Conservation (phyloP, 2,329 filamentous ascomycete genomes). For the Diaporthe batatas region DNA sequence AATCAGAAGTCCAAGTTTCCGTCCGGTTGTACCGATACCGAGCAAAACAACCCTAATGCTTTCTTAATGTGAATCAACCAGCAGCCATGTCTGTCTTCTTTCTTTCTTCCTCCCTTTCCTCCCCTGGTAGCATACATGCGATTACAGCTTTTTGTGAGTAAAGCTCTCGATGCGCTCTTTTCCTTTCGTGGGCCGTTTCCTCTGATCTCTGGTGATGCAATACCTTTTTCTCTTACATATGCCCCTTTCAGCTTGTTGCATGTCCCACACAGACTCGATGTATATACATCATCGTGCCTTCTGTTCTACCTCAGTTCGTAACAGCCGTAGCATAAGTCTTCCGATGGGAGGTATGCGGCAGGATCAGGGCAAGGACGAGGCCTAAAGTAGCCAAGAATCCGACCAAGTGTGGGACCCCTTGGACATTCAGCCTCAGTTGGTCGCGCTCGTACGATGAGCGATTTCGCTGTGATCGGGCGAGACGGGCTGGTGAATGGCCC, state of each 20-base stretch:
- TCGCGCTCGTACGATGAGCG: no score
- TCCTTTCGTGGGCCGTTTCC: not conserved
- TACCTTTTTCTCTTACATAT: constrained; percentile 33
- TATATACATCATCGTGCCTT: constrained; percentile 10
- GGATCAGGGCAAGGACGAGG: not conserved
- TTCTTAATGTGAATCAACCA: constrained; percentile 34
- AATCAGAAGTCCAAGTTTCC: constrained; percentile 38
- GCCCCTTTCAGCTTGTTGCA: not conserved
- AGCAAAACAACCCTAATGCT: constrained; percentile 31
- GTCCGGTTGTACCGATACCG: constrained; percentile 31
- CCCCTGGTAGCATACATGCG: constrained; percentile 32
- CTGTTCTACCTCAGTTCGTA: not conserved
- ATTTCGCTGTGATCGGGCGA: not conserved
- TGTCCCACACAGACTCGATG: constrained; percentile 15
- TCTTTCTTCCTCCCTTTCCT: not conserved
- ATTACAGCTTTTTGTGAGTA: constrained; percentile 22
- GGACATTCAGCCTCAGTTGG: not conserved
- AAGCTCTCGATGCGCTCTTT: constrained; percentile 13
- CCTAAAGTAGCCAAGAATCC: no score
- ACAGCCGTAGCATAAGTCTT: not conserved
- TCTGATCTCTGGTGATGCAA: not conserved
- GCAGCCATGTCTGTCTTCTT: not conserved
- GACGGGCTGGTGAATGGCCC: not conserved
- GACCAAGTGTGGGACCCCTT: not conserved
- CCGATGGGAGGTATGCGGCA: not conserved